Evolutionary conservation across 495 filamentous ascomycete genomes (phyloP).

Genomic region (Xylaria intraflava): DNA sequence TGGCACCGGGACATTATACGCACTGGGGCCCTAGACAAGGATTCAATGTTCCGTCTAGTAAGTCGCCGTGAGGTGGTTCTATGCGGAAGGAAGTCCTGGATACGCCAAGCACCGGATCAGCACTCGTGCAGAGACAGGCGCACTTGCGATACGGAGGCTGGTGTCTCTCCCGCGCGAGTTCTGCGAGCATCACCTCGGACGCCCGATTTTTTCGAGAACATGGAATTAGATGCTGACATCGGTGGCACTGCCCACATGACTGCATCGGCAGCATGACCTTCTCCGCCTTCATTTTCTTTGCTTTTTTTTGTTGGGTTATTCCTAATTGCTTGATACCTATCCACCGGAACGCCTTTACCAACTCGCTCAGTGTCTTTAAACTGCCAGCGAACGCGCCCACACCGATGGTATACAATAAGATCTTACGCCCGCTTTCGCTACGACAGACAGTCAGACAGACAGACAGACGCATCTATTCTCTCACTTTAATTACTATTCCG

Average conservation of each 20-base stretch:
- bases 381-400: background rate
- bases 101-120: background rate
- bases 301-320: background rate
- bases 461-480: background rate
- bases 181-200: background rate
- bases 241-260: background rate
- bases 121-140: slow-evolving; percentile 3
- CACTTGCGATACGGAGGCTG: slow-evolving; percentile 1
- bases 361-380: background rate
- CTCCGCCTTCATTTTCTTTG: background rate
- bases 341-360: background rate
- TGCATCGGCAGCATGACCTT: background rate
- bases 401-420: slow-evolving; percentile 1
- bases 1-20: background rate
- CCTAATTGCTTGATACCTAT: background rate
- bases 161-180: background rate
- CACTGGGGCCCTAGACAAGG: background rate
- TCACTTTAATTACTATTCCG: background rate
- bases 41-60: background rate
- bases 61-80: background rate
- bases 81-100: background rate
- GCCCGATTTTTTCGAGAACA: background rate
- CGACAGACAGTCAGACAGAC: no score
- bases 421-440: background rate
- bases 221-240: background rate